Evolutionary conservation across 164 flowering plant genomes (phyloP).

Genomic region (Cinnamomum micranthum): DNA sequence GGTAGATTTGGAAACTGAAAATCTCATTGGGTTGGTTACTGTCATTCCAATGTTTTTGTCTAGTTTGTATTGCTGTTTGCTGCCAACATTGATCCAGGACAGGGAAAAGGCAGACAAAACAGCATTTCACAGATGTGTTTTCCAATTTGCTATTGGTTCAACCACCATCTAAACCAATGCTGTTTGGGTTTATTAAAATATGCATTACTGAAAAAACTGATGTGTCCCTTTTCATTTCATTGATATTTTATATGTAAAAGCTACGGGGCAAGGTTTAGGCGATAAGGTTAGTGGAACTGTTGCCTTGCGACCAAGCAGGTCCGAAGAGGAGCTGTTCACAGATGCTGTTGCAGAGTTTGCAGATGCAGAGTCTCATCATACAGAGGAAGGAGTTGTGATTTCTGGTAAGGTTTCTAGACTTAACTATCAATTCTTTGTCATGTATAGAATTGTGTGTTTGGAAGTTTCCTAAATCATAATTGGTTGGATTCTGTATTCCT

Average conservation of each 20-base stretch:
- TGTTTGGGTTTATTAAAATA: not conserved
- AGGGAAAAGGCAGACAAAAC: not conserved
- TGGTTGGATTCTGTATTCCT: not conserved
- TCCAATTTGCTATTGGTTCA: not conserved
- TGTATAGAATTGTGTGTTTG: not conserved
- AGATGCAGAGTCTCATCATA: slow-evolving; percentile 25
- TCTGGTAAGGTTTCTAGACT: not conserved
- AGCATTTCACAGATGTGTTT: not conserved
- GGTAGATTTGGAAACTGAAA: not conserved
- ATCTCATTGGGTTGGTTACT: not conserved
- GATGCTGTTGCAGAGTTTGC: slow-evolving; percentile 67
- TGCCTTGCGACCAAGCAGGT: slow-evolving; percentile 26
- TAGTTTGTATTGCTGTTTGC: not conserved
- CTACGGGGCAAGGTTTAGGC: not conserved
- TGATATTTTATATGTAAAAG: not conserved
- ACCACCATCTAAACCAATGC: too few species aligned
- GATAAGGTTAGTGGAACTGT: not conserved
- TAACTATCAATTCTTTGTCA: not conserved
- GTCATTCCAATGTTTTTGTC: too few species aligned
- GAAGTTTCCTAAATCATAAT: not conserved
- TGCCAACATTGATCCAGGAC: not conserved
- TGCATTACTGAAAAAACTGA: not conserved
- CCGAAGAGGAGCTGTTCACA: slow-evolving; percentile 59
- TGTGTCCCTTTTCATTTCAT: too few species aligned
- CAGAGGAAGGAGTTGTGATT: not conserved